These are phyloP conservation scores for Pseudogymnoascus sp. DNA, from an alignment of 2,329 filamentous ascomycete species.

Conservation along the genomic window DNA sequence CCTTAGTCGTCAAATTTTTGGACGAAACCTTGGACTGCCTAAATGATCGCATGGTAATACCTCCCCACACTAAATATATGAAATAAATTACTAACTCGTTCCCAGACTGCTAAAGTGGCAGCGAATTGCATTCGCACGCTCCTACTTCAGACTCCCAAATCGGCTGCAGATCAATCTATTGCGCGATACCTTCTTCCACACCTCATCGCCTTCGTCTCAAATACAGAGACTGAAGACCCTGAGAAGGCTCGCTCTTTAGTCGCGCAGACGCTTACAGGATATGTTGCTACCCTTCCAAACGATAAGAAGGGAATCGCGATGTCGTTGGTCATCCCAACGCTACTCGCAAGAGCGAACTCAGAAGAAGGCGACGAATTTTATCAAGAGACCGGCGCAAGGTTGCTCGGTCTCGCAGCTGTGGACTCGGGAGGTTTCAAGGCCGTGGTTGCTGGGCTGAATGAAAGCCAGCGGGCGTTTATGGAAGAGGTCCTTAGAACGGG, in stretches of 20 bases:
- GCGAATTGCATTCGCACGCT: slow-evolving; percentile 84
- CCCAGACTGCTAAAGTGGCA: slow-evolving; percentile 74
- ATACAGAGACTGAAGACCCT: slow-evolving; percentile 66
- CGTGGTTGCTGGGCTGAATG: slow-evolving; percentile 64
- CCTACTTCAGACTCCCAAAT: slow-evolving; percentile 57
- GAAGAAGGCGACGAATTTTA: slow-evolving; percentile 51
- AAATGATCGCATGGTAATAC: slow-evolving; percentile 59
- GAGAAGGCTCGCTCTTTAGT: slow-evolving; percentile 66
- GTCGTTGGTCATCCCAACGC: slow-evolving; percentile 67
- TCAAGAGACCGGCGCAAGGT: slow-evolving; percentile 63
- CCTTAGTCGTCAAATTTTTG: slow-evolving; percentile 66
- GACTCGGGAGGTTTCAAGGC: slow-evolving; percentile 68
- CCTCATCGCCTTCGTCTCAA: slow-evolving; percentile 66
- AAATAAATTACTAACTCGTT: slow-evolving; percentile 10
- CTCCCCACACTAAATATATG: slow-evolving; percentile 14
- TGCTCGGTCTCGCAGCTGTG: slow-evolving; percentile 73
- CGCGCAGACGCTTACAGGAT: slow-evolving; percentile 68
- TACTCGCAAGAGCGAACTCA: slow-evolving; percentile 64
- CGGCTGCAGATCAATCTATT: slow-evolving; percentile 63
- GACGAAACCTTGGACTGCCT: slow-evolving; percentile 81
- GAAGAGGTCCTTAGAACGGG: slow-evolving; percentile 71
- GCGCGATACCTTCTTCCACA: slow-evolving; percentile 67
- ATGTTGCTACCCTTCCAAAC: slow-evolving; percentile 45
- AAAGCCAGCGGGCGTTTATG: slow-evolving; percentile 66
- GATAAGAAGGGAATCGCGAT: slow-evolving; percentile 53